Percentiles rank a stretch among this genome's conserved stretches.
These are phyloP conservation scores for Dichotomopilus funicola DNA, from an alignment of 2,329 filamentous ascomycete species.

Conservation along the genomic window DNA sequence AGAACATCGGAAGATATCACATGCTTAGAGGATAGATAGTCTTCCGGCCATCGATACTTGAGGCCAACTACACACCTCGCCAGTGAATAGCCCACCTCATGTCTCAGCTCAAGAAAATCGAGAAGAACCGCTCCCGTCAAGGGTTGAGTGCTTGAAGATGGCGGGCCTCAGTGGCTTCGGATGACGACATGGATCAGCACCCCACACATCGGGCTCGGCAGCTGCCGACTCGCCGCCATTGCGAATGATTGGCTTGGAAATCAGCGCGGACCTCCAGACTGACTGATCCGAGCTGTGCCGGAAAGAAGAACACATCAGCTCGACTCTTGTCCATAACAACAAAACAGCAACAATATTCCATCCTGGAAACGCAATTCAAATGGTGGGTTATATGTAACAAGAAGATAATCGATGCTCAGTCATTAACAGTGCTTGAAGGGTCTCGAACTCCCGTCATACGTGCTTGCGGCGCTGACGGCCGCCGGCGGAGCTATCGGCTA, in stretches of 20 bases:
- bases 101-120: too few relatives aligned
- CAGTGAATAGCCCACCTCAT: too few relatives aligned
- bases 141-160: background rate
- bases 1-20: too few relatives aligned
- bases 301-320: too few relatives aligned
- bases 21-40: too few relatives aligned
- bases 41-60: too few relatives aligned
- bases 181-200: conserved; percentile 6
- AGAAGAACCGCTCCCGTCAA: background rate
- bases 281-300: too few relatives aligned
- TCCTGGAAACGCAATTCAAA: conserved; percentile 1
- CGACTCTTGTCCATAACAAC: background rate
- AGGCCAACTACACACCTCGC: too few relatives aligned
- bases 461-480: conserved; percentile 76
- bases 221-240: background rate
- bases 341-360: conserved; percentile 3
- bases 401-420: too few relatives aligned
- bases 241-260: too few relatives aligned
- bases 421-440: conserved; percentile 17
- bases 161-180: too few relatives aligned
- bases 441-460: conserved; percentile 55
- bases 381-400: conserved; percentile 1
- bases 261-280: conserved; percentile 4
- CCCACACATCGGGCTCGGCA: conserved; percentile 4
- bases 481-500: conserved; percentile 85